Conservation (phyloP, 352 stramenopile genomes). For the Globisporangium solare region DNA sequence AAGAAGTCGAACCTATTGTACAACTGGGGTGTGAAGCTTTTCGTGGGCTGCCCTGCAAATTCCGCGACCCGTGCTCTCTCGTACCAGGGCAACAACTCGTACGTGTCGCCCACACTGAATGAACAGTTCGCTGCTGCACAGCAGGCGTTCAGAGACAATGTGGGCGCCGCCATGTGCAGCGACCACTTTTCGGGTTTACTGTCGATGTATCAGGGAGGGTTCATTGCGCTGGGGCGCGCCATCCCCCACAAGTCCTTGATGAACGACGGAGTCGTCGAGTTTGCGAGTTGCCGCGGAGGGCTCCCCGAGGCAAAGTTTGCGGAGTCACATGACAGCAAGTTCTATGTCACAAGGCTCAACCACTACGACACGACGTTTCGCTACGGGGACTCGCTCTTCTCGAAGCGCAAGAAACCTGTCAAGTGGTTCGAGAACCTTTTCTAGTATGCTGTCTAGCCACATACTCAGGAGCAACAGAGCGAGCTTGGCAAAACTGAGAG, state of each 20-base stretch:
- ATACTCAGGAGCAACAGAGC: no score
- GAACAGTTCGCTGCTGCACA: constrained; percentile 27
- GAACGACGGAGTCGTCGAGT: constrained; percentile 39
- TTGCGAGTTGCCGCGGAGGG: no score
- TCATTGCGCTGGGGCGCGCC: constrained; percentile 14
- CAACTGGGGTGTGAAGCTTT: constrained; percentile 23
- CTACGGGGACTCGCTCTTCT: no score
- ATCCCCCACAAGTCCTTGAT: constrained; percentile 15
- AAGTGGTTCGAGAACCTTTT: no score
- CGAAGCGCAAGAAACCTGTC: no score
- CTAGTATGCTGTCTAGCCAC: no score
- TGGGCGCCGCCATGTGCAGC: constrained; percentile 40
- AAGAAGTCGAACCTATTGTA: constrained; percentile 8
- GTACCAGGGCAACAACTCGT: constrained; percentile 28
- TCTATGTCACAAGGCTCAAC: no score
- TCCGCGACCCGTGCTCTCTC: constrained; percentile 23
- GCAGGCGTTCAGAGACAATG: constrained; percentile 21
- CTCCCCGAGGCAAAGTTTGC: no score
- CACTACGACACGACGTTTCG: no score
- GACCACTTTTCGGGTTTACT: constrained; percentile 29
- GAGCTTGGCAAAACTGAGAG: no score
- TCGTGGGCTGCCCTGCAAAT: constrained; percentile 30
- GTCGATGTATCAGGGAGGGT: constrained; percentile 25
- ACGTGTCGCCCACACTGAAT: constrained; percentile 16
- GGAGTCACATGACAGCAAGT: constrained; percentile 3